phyloP scores from a whole-genome alignment of 1,139 yeast genomes.

The Diutina catenulata region DNA sequence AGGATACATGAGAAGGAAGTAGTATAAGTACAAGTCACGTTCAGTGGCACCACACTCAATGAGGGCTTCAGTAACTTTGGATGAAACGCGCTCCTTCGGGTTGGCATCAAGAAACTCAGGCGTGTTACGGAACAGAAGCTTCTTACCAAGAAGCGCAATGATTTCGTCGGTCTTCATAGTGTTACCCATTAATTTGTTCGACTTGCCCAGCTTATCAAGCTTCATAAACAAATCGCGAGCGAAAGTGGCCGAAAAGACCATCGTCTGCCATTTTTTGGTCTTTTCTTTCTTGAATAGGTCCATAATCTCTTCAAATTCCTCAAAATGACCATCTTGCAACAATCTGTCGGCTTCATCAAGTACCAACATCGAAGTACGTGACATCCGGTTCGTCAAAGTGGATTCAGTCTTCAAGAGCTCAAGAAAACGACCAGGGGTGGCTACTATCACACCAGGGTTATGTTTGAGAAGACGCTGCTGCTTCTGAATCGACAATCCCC shows the following conservation, averaged over 20 bases:
- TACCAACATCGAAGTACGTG: constrained; percentile 59
- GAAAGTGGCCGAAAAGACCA: constrained; percentile 92
- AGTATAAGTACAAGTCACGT: constrained; percentile 82
- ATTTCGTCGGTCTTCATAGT: constrained; percentile 40
- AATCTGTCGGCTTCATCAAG: constrained; percentile 97
- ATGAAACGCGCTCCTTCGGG: constrained; percentile 73
- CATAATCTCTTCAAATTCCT: constrained; percentile 76
- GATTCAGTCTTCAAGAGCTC: constrained; percentile 64
- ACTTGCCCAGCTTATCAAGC: constrained; percentile 32
- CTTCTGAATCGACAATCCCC: constrained; percentile 88
- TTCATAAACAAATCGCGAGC: constrained; percentile 73
- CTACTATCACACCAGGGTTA: constrained; percentile 78
- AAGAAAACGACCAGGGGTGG: constrained; percentile 91
- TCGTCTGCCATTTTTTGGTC: constrained; percentile 63
- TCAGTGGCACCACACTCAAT: constrained; percentile 88
- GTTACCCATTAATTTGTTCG: constrained; percentile 13
- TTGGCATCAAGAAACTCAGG: constrained; percentile 74
- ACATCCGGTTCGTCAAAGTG: constrained; percentile 41
- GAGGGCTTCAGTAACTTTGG: constrained; percentile 69
- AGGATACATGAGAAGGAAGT: constrained; percentile 75
- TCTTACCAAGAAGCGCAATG: constrained; percentile 40
- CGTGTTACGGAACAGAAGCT: constrained; percentile 46
- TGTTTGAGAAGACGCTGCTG: constrained; percentile 69
- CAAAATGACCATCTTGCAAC: constrained; percentile 92
- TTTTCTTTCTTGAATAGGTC: constrained; percentile 39